Percentiles rank a stretch among this genome's conserved stretches.
Conservation (phyloP, 768 basidiomycete genomes). For the Terana coerulea region DNA sequence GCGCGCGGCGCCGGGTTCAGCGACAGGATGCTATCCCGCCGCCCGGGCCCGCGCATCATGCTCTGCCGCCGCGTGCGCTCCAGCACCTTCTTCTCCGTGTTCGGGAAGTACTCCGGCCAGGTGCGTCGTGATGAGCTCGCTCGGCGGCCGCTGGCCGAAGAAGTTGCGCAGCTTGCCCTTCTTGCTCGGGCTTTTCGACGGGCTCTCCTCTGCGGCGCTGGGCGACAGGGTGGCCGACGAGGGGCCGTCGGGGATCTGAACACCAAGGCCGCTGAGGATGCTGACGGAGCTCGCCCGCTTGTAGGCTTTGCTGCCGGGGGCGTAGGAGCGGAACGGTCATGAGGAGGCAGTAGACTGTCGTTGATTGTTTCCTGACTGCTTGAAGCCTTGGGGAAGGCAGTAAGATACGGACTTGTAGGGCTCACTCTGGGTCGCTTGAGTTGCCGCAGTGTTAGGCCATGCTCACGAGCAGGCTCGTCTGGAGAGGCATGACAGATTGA, state of each 20-base stretch:
- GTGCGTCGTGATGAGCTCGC: constrained; percentile 94
- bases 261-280: constrained; percentile 90
- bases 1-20: constrained; percentile 37
- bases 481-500: constrained; percentile 79
- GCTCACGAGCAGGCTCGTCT: constrained; percentile 74
- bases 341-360: constrained; percentile 12
- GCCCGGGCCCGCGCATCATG: constrained; percentile 64
- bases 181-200: constrained; percentile 18
- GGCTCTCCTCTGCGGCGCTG: constrained; percentile 30
- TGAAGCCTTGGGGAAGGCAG: constrained; percentile 12
- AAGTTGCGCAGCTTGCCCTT: constrained; percentile 87
- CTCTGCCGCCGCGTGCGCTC: constrained; percentile 87
- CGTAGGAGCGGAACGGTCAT: not conserved
- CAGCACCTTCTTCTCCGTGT: constrained; percentile 86
- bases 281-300: constrained; percentile 95
- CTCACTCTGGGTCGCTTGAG: constrained; percentile 36
- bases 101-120: constrained; percentile 94
- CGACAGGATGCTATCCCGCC: constrained; percentile 43
- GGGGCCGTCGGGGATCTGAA: constrained; percentile 69
- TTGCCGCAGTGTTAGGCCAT: constrained; percentile 71
- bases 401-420: constrained; percentile 30
- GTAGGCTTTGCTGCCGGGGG: constrained; percentile 42
- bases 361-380: constrained; percentile 7
- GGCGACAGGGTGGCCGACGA: constrained; percentile 44
- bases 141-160: constrained; percentile 96